phyloP scores from a whole-genome alignment of 2,329 filamentous ascomycete genomes.

The Fusarium annulatum region DNA sequence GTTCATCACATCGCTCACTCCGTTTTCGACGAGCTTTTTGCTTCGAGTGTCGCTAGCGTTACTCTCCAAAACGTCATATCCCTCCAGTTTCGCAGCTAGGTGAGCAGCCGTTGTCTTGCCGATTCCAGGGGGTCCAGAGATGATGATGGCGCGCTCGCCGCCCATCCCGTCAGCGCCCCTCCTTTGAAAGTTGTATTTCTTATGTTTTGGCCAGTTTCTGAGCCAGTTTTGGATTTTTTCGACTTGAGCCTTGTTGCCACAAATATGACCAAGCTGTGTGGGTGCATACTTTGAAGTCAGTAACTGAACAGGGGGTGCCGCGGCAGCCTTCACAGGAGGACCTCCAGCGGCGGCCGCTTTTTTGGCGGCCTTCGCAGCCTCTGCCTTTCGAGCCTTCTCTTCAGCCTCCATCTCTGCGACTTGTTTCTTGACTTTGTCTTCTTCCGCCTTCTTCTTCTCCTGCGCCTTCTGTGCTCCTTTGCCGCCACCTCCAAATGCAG shows the following conservation, averaged over 20 bases:
- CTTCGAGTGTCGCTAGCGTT: slow-evolving; percentile 96
- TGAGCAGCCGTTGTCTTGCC: slow-evolving; percentile 98
- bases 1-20: slow-evolving; percentile 89
- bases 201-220: slow-evolving; percentile 80
- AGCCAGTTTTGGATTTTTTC: slow-evolving; percentile 93
- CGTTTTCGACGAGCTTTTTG: slow-evolving; percentile 92
- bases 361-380: slow-evolving; percentile 63
- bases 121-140: slow-evolving; percentile 94
- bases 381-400: slow-evolving; percentile 70
- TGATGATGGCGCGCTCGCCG: slow-evolving; percentile 86
- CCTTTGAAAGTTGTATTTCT: slow-evolving; percentile 83
- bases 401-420: slow-evolving; percentile 88
- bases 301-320: slow-evolving; percentile 71
- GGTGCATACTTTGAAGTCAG: slow-evolving; percentile 98
- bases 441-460: slow-evolving; percentile 86
- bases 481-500: slow-evolving; percentile 86
- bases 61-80: slow-evolving; percentile 92
- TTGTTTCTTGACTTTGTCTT: slow-evolving; percentile 82
- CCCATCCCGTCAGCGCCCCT: slow-evolving; percentile 88
- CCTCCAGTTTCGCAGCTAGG: slow-evolving; percentile 90
- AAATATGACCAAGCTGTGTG: slow-evolving; percentile 85
- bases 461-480: slow-evolving; percentile 88
- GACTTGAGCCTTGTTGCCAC: slow-evolving; percentile 90
- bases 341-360: slow-evolving; percentile 47
- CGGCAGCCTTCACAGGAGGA: slow-evolving; percentile 47